These are phyloP conservation scores for Dictyostelium firmibasis DNA, from an alignment of 78 protist species.

Conservation along the genomic window DNA sequence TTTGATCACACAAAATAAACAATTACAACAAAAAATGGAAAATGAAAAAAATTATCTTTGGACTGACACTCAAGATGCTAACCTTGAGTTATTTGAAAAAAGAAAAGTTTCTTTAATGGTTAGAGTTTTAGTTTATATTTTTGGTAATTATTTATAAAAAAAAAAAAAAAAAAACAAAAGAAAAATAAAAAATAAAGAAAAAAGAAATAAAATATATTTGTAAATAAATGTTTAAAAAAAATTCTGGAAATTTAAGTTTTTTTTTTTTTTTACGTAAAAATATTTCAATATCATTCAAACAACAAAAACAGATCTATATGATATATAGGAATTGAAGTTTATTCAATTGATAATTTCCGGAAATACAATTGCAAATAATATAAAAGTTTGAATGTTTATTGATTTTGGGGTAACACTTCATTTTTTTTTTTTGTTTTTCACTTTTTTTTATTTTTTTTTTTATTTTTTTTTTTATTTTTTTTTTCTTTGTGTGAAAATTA, in stretches of 20 bases:
- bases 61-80: constrained; percentile 30
- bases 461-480: neutral
- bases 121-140: constrained; percentile 10
- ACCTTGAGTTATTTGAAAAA: constrained; percentile 7
- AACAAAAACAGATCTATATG: too few species aligned
- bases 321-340: too few species aligned
- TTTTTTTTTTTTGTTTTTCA: neutral
- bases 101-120: constrained; percentile 46
- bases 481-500: neutral
- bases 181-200: neutral
- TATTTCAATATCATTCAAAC: too few species aligned
- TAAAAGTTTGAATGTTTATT: too few species aligned
- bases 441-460: too few species aligned
- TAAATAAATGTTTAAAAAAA: too few species aligned
- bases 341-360: too few species aligned
- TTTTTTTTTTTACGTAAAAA: too few species aligned
- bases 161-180: neutral
- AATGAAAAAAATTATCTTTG: constrained; percentile 41
- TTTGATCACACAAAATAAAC: constrained; percentile 19
- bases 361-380: too few species aligned
- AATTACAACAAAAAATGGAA: constrained; percentile 54
- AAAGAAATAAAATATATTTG: neutral
- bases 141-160: constrained; percentile 48
- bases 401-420: too few species aligned
- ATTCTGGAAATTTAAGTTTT: too few species aligned